These are phyloP conservation scores for Penicillium palitans DNA, from an alignment of 2,329 filamentous ascomycete species.

Conservation along the genomic window DNA sequence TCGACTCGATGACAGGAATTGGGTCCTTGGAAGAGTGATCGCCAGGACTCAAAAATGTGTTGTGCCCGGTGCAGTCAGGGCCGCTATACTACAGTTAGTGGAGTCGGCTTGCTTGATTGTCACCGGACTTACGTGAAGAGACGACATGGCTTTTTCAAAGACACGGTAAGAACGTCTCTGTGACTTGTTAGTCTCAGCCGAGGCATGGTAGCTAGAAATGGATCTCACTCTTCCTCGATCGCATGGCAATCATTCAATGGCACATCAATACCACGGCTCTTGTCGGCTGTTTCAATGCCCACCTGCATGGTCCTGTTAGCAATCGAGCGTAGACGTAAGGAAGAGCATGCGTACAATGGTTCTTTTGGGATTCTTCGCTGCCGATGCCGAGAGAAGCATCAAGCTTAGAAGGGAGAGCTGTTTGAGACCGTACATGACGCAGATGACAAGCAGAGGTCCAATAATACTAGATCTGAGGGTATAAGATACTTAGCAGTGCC, in stretches of 20 bases:
- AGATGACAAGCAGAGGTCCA: neutral
- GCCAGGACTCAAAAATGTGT: conserved; percentile 24
- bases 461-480: neutral
- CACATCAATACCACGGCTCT: conserved; percentile 22
- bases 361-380: conserved; percentile 12
- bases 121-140: conserved; percentile 25
- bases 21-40: conserved; percentile 25
- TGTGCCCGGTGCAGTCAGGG: conserved; percentile 24
- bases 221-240: conserved; percentile 26
- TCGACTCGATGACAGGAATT: conserved; percentile 23
- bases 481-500: neutral
- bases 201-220: neutral
- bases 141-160: conserved; percentile 25
- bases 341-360: conserved; percentile 15
- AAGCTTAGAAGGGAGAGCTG: conserved; percentile 24
- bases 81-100: conserved; percentile 12
- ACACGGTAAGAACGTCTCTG: conserved; percentile 24
- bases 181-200: neutral
- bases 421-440: conserved; percentile 24
- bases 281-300: conserved; percentile 22
- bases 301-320: conserved; percentile 17
- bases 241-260: conserved; percentile 24
- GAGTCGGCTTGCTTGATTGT: neutral
- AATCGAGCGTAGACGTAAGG: neutral
- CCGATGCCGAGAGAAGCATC: conserved; percentile 23